A percentile compares a stretch with the other conserved stretches of the same genome.
These are phyloP conservation scores for Suhomyces terraborum DNA, from an alignment of 1,139 yeast species.

Conservation along the genomic window DNA sequence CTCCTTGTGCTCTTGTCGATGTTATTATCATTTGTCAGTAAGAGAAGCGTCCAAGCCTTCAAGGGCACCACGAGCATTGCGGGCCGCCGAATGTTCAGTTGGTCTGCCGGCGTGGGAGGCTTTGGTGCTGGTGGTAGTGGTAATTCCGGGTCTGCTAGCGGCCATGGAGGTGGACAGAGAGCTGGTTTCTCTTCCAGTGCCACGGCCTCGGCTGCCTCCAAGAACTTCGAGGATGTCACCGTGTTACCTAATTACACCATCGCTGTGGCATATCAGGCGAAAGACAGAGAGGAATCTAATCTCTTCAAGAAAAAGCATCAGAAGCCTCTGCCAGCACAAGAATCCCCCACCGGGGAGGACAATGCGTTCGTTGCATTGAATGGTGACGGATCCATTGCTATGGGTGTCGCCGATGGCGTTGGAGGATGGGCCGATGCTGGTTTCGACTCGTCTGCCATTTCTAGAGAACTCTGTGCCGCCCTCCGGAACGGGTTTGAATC, in stretches of 20 bases:
- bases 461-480: slow-evolving; percentile 63
- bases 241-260: slow-evolving; percentile 48
- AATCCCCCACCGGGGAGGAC: slow-evolving; percentile 84
- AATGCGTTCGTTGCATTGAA: slow-evolving; percentile 62
- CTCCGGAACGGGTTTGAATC: slow-evolving; percentile 34
- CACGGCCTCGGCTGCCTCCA: slow-evolving; percentile 14
- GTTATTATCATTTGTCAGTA: slow-evolving; percentile 31
- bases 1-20: slow-evolving; percentile 31
- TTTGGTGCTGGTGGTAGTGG: slow-evolving; percentile 6
- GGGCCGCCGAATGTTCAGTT: slow-evolving; percentile 11
- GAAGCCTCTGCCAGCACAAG: slow-evolving; percentile 37
- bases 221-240: slow-evolving; percentile 28
- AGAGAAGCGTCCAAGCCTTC: slow-evolving; percentile 21
- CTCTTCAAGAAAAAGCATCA: slow-evolving; percentile 38
- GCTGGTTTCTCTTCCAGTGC: slow-evolving; percentile 11
- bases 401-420: slow-evolving; percentile 97
- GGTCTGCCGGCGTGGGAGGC: slow-evolving; percentile 9
- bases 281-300: slow-evolving; percentile 57
- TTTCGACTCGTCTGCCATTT: slow-evolving; percentile 80
- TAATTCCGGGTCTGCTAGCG: slow-evolving; percentile 2
- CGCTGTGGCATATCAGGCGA: slow-evolving; percentile 74
- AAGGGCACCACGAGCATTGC: slow-evolving; percentile 4
- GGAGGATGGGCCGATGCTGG: slow-evolving; percentile 98
- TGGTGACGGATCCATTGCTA: slow-evolving; percentile 53
- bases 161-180: slow-evolving; percentile 5